Evolutionary conservation across 75 land plant species (phyloP).

Genomic region (Sequoiadendron giganteum): DNA sequence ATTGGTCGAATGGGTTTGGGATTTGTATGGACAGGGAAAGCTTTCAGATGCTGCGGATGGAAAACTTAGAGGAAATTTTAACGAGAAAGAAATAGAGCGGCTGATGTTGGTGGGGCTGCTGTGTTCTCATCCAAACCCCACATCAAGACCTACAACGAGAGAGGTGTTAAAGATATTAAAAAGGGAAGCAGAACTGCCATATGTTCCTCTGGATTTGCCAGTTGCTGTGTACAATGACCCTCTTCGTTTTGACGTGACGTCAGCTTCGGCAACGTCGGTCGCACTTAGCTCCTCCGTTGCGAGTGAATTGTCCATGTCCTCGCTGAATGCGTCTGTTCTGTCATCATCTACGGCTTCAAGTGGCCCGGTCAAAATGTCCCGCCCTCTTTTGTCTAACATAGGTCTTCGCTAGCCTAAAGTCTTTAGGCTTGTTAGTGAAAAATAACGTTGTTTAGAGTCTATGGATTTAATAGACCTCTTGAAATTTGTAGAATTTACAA

Average conservation of each 20-base stretch:
- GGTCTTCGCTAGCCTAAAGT: too few relatives aligned
- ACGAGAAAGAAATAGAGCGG: slow-evolving; percentile 39
- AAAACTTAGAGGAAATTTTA: slow-evolving; percentile 30
- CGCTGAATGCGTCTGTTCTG: background rate
- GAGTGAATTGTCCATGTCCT: too few relatives aligned
- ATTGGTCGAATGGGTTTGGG: slow-evolving; percentile 69
- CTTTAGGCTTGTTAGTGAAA: too few relatives aligned
- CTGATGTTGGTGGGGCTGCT: slow-evolving; percentile 55
- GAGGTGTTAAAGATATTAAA: slow-evolving; percentile 44
- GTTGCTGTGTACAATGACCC: background rate
- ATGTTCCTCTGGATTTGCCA: slow-evolving; percentile 22
- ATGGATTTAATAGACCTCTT: too few relatives aligned
- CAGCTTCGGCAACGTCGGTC: too few relatives aligned
- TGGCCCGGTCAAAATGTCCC: too few relatives aligned
- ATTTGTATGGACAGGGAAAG: slow-evolving; percentile 22
- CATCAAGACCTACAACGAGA: slow-evolving; percentile 51
- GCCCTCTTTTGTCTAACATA: too few relatives aligned
- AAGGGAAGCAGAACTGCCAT: slow-evolving; percentile 22
- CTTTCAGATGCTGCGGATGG: slow-evolving; percentile 44
- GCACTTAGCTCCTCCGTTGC: too few relatives aligned
- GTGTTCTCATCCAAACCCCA: slow-evolving; percentile 56
- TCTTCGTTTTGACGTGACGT: background rate
- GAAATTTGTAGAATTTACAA: too few relatives aligned
- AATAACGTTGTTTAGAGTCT: too few relatives aligned
- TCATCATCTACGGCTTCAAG: too few relatives aligned